Percentiles rank a stretch among this genome's conserved stretches.
These are phyloP conservation scores for Aspergillus costaricaensis DNA, from an alignment of 2,329 filamentous ascomycete species.

Conservation along the genomic window DNA sequence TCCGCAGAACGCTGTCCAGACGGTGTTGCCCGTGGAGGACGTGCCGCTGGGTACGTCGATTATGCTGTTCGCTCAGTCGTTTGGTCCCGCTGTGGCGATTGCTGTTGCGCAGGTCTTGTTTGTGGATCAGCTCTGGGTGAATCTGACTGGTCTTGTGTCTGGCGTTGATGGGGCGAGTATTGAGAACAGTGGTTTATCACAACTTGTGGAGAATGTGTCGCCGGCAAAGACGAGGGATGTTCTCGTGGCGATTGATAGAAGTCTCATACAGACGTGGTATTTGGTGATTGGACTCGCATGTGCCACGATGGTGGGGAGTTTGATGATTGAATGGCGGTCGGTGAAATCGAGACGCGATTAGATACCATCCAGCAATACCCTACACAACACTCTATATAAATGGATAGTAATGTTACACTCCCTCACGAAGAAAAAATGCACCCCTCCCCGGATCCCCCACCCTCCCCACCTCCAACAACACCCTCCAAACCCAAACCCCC, in stretches of 20 bases:
- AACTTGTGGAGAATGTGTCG: conserved; percentile 22
- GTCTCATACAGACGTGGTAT: conserved; percentile 27
- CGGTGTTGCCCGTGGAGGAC: conserved; percentile 28
- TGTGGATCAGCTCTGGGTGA: conserved; percentile 46
- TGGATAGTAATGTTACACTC: too few relatives aligned
- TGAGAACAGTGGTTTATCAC: conserved; percentile 18
- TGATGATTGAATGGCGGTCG: conserved; percentile 30
- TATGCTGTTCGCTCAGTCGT: conserved; percentile 40
- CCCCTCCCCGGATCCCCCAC: conserved; percentile 16
- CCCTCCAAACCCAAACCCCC: conserved; percentile 22
- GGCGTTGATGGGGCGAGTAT: conserved; percentile 19
- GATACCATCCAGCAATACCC: not conserved
- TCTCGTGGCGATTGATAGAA: conserved; percentile 23
- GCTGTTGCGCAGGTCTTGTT: conserved; percentile 57
- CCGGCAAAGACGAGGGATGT: conserved; percentile 15
- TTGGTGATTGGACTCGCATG: conserved; percentile 25
- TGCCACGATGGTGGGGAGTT: conserved; percentile 25
- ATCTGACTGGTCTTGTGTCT: conserved; percentile 16
- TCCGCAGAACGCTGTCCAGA: conserved; percentile 34
- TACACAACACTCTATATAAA: too few relatives aligned
- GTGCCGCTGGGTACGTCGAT: conserved; percentile 31
- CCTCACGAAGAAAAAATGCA: too few relatives aligned
- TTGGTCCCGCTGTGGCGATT: conserved; percentile 52
- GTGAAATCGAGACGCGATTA: conserved; percentile 20
- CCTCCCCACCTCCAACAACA: conserved; percentile 23